Conservation (phyloP, 768 basidiomycete genomes). For the Termitomyces sp. region DNA sequence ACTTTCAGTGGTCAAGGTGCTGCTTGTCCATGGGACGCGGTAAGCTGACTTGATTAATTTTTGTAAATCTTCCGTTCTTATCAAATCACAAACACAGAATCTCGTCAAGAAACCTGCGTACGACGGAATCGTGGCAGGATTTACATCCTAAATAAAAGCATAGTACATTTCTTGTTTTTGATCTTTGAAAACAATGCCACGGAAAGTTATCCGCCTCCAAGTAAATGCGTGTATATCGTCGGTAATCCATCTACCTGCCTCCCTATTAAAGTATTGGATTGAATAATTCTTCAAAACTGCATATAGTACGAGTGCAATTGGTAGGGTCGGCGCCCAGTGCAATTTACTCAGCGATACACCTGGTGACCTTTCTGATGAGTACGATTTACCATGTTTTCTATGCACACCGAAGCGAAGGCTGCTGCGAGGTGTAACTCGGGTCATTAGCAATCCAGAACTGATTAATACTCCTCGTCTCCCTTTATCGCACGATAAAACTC, state of each 20-base stretch:
- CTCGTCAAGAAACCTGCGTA: slow-evolving; percentile 39
- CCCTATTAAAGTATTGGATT: background rate
- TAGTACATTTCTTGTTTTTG: background rate
- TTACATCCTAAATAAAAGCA: slow-evolving; percentile 8
- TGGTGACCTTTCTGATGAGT: background rate
- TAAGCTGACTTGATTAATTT: background rate
- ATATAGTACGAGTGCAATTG: background rate
- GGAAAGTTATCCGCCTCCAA: background rate
- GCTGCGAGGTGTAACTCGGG: too few relatives aligned
- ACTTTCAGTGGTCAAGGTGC: slow-evolving; percentile 33
- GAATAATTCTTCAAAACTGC: background rate
- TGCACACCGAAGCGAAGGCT: too few relatives aligned
- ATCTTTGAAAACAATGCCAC: background rate
- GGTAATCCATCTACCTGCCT: background rate
- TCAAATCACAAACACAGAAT: slow-evolving; percentile 24
- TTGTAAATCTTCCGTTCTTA: slow-evolving; percentile 17
- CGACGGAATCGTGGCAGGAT: slow-evolving; percentile 37
- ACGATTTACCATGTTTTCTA: background rate
- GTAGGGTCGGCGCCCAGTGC: background rate
- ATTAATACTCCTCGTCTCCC: slow-evolving; percentile 8
- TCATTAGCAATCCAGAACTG: too few relatives aligned
- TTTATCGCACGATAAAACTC: slow-evolving; percentile 29
- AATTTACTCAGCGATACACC: background rate
- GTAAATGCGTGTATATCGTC: background rate
- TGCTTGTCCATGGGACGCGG: slow-evolving; percentile 22